Base-by-base conservation (phyloP, 116 monocot species). In the Dioscorea cayenensis region DNA sequence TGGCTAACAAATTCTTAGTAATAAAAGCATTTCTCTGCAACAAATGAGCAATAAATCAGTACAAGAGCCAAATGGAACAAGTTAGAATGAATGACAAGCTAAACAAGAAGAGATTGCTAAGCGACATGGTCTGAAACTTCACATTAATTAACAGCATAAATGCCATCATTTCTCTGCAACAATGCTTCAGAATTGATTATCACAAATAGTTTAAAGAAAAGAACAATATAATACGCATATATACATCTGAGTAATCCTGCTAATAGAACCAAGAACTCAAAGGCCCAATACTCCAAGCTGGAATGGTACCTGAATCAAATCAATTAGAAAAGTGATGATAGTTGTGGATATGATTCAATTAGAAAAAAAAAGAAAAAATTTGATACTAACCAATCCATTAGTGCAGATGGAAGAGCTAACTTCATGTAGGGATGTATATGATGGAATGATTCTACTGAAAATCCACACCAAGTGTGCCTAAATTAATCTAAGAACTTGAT, bases 261-360 rank as follows among this genome's bases (percentile, higher is more conserved):
- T 28, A 68, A 68, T 27, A 96, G 66, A 62, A 92, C 90, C 28
- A 96, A 70, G 70, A 96, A 52, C 72, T 96, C 96, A 49, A 96
- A 96, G 59, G 84, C 89, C 75, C 92, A 92, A 66, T 80, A 92
- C 66, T 96, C 96, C 67, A 92, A 83, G 69, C 92, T 96, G 75
- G 8, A n/a, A 50, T 1, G 38, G 17, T 19, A 13, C 7, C 7
- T 18, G 48, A 28, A 50, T 69, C 2, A 61, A 27, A 8, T n/a
- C 2, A 16, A 28, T 29, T 3, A 29, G 29, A 28, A 23, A 16
- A 32, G 25, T 5, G 14, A 29, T 18, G 10, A 59, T 28, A 10
- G 38, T 72, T 28, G 14, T 16, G 21, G 21, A 70, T 59, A 29
- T 71, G 27, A 37, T 20, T 2, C n/a, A n/a, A 9, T 14, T n/a